phyloP scores from a whole-genome alignment of 306 rosid species.

The Spatholobus suberectus region DNA sequence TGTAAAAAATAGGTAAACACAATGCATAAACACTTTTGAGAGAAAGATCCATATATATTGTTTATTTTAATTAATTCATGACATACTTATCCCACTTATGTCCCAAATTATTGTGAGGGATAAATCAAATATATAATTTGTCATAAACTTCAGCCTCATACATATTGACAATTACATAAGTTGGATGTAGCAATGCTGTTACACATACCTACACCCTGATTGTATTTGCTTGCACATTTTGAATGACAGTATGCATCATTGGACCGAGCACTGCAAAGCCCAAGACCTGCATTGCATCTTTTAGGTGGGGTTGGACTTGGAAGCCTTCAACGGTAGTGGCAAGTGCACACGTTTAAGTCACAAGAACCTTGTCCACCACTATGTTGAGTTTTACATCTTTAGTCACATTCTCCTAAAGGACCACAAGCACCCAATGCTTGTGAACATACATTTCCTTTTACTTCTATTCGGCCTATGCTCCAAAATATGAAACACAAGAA shows the following conservation, averaged over 20 bases:
- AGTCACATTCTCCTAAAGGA: background rate
- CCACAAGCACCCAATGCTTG: background rate
- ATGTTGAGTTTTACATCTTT: background rate
- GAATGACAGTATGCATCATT: background rate
- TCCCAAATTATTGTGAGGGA: too few species aligned
- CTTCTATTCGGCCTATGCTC: background rate
- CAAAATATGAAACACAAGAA: background rate
- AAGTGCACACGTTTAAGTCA: background rate
- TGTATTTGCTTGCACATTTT: background rate
- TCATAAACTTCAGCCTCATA: too few species aligned
- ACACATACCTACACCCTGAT: background rate
- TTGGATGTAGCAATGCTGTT: too few species aligned
- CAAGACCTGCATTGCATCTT: background rate
- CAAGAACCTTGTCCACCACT: slow-evolving; percentile 8
- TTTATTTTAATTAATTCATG: too few species aligned
- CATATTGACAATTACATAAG: too few species aligned
- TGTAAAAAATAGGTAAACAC: too few species aligned
- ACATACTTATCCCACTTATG: too few species aligned
- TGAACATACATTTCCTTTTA: background rate
- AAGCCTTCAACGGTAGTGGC: background rate
- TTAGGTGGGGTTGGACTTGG: background rate
- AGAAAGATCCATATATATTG: too few species aligned
- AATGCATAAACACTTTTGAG: too few species aligned
- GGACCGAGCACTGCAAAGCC: background rate
- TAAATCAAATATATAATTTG: too few species aligned